Conservation (phyloP, 306 rosid genomes). For the Citrullus mucosospermus region DNA sequence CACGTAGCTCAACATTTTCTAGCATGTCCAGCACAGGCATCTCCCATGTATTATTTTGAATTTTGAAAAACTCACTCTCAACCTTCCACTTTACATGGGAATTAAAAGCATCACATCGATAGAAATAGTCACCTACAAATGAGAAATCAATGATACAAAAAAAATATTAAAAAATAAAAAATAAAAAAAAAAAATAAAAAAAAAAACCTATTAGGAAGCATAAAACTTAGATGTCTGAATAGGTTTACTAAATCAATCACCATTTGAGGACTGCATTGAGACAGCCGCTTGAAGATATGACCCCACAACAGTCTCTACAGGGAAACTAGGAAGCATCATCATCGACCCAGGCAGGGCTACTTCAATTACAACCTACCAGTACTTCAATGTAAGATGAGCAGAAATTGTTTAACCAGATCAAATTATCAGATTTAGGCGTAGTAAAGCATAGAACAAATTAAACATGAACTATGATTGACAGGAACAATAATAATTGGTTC, state of each 20-base stretch:
- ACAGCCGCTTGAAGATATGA: slow-evolving; percentile 78
- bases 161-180: background rate
- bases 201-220: slow-evolving; percentile 10
- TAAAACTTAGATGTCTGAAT: slow-evolving; percentile 5
- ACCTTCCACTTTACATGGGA: slow-evolving; percentile 71
- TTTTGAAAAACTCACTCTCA: slow-evolving; percentile 62
- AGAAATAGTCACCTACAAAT: slow-evolving; percentile 60
- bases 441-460: background rate
- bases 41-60: slow-evolving; percentile 52
- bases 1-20: slow-evolving; percentile 22
- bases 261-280: slow-evolving; percentile 76
- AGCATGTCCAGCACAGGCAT: slow-evolving; percentile 26
- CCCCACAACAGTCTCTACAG: slow-evolving; percentile 85
- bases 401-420: background rate
- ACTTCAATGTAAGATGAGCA: background rate
- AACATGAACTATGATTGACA: background rate
- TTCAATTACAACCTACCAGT: slow-evolving; percentile 56
- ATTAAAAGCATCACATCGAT: slow-evolving; percentile 70
- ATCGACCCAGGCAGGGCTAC: slow-evolving; percentile 68
- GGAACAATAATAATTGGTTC: background rate
- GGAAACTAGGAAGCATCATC: slow-evolving; percentile 66
- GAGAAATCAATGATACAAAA: slow-evolving; percentile 14
- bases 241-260: slow-evolving; percentile 25
- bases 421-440: background rate
- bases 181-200: background rate